Conservation (phyloP, 306 rosid genomes). For the Coriaria nepalensis region DNA sequence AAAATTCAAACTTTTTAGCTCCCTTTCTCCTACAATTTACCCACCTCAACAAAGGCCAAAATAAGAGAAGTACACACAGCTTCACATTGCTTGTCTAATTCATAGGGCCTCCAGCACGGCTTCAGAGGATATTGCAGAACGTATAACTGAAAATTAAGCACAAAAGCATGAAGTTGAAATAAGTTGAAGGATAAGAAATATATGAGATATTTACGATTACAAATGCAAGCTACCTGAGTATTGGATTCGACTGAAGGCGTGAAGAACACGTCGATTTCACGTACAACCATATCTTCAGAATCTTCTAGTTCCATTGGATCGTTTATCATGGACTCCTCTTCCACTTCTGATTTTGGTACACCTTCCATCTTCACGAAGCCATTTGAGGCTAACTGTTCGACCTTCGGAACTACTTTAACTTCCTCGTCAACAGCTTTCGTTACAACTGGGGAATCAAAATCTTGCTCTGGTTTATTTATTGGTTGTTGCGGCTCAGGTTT, state of each 20-base stretch:
- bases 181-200: neutral
- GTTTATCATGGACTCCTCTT: constrained; percentile 18
- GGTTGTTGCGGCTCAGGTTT: constrained; percentile 21
- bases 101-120: constrained; percentile 79
- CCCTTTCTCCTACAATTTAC: too few species aligned
- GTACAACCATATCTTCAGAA: constrained; percentile 47
- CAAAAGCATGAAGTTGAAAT: neutral
- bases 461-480: constrained; percentile 12
- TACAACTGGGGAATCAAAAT: constrained; percentile 6
- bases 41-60: too few species aligned
- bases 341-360: constrained; percentile 19
- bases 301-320: constrained; percentile 48
- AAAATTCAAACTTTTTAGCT: constrained; percentile 1
- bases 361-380: constrained; percentile 32
- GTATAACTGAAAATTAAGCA: constrained; percentile 38
- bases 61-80: constrained; percentile 31
- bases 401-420: constrained; percentile 7
- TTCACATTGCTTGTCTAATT: constrained; percentile 57
- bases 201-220: neutral
- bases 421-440: constrained; percentile 21
- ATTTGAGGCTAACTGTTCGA: constrained; percentile 16
- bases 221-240: constrained; percentile 31
- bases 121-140: constrained; percentile 82
- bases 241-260: constrained; percentile 34
- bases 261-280: constrained; percentile 74